Evolutionary conservation across 2,329 filamentous ascomycete genomes (phyloP).

Genomic region (Colletotrichum brevisporum): DNA sequence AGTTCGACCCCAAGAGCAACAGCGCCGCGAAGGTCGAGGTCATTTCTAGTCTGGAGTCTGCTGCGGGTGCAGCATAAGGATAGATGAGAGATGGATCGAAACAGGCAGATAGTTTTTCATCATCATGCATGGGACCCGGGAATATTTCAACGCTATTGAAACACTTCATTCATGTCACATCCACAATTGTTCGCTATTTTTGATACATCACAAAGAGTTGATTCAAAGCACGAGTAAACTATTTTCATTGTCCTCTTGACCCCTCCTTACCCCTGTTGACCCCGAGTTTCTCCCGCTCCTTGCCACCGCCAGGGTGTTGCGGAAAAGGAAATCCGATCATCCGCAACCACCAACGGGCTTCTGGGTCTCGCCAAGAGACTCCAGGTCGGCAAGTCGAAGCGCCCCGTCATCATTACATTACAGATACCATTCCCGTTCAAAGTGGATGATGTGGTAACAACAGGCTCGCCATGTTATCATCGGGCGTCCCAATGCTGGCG

Average conservation of each 20-base stretch:
- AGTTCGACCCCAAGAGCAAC: slow-evolving; percentile 75
- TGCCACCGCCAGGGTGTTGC: neutral
- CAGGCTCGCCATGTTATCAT: neutral
- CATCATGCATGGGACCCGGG: no score
- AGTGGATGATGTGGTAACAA: neutral
- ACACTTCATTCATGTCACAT: neutral
- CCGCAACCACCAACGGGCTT: neutral
- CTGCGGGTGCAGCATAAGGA: neutral
- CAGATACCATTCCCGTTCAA: neutral
- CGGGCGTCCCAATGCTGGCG: neutral
- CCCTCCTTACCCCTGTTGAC: neutral
- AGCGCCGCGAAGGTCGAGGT: slow-evolving; percentile 62
- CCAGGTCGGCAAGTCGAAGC: neutral
- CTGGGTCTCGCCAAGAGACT: neutral
- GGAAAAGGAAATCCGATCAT: slow-evolving; percentile 1
- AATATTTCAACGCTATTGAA: neutral
- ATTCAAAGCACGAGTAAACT: no score
- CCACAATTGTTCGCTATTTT: no score
- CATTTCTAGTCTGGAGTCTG: slow-evolving; percentile 55
- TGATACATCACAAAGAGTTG: no score
- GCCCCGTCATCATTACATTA: neutral
- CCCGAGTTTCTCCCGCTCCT: neutral
- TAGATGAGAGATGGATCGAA: neutral
- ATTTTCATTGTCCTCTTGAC: neutral
- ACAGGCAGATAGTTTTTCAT: no score